Base-by-base conservation (phyloP, 768 basidiomycete genomes). In the Saitozyma sp. region DNA sequence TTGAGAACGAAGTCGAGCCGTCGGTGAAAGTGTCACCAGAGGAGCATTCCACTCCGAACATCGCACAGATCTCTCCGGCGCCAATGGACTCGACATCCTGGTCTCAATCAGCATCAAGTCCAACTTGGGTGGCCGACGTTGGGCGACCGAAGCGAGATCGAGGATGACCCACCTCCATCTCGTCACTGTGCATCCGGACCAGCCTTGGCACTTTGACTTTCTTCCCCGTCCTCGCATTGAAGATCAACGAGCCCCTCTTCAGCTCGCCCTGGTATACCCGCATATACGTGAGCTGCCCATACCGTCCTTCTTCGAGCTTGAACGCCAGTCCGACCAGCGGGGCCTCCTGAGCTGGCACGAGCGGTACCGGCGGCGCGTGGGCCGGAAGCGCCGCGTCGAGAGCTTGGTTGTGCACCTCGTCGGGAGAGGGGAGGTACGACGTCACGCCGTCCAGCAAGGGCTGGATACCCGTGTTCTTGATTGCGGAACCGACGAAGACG, bases 1-100 rank as follows among this genome's bases (percentile, higher is more conserved):
- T 98, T 0, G 96, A 91, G 81, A 86, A 93, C 39, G 84, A 88
- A 0, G 90, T 90, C 1, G 89, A 86, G 9, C 95, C 88, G 77
- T 98, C 96, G 0, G 91, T 96, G 80, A 99, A 98, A 0, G 95
- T 97, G 80, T 99, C 96, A 13, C 96, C 95, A 14, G 92, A 90
- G 0, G 94, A 92, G 76, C 96, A 99, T 68, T 99, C 96, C 40
- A 99, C 91, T 72, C 96, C 96, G 72, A 99, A 99, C 80, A 96
- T 96, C 54, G 96, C 96, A 76, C 96, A 98, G 66, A 99, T 99
- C 84, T 99, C 96, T 61, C 96, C 96, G 38, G 95, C 93, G 0
- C 92, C 92, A 69, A 99, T 89, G 9, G 86, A 85, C 52, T 92
- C 89, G 60, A 99, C 88, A 71, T 99, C 95, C 91, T 91, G 65